Evolutionary conservation across 176 grass and related monocot genomes (phyloP), one percentile per base, ranked within the genome.

Genomic region (Zoysia pacifica): DNA sequence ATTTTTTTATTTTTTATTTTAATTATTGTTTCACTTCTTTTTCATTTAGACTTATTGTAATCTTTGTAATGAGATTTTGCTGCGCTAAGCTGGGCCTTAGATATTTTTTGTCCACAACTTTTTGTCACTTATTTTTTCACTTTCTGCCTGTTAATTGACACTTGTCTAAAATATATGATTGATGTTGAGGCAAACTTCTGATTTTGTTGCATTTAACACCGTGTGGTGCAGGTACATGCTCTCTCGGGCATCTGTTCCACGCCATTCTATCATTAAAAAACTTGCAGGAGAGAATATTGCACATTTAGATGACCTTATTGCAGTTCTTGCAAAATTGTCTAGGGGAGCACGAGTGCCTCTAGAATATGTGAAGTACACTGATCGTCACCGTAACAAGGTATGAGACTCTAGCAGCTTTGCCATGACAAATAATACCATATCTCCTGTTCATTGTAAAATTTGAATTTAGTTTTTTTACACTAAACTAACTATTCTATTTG

Each of bases 221-320:
- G 43, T 92, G 20, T 10, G 74, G 86, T 89, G 62, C 76, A 99
- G 96, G 76, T 99, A 99, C 73, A 99, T 93, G 88, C 92, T 99
- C 41, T 95, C 96, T 71, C 90, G 96, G 19, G 96, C 96, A 71
- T 86, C 87, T 74, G 92, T 99, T 87, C 96, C 96, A 84, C 92
- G 96, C 56, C 92, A 99, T 87, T 89, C 96, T 44, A 95, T 99
- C 86, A 99, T 99, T 77, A 99, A 99, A 75, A 99, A 99, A 65
- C 82, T 99, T 70, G 90, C 96, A 39, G 96, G 96, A 72, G 90
- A 91, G 84, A 90, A 93, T 48, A 93, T 93, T 79, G 75, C 71
- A 73, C 67, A 87, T 74, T 72, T 99, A 55, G 88, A 90, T 73
- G 96, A 93, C 70, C 88, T 99, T 77, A 93, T 95, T 76, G 82